Evolutionary conservation across 495 filamentous ascomycete genomes (phyloP).

Genomic region (Xanthoparmelia taractica): DNA sequence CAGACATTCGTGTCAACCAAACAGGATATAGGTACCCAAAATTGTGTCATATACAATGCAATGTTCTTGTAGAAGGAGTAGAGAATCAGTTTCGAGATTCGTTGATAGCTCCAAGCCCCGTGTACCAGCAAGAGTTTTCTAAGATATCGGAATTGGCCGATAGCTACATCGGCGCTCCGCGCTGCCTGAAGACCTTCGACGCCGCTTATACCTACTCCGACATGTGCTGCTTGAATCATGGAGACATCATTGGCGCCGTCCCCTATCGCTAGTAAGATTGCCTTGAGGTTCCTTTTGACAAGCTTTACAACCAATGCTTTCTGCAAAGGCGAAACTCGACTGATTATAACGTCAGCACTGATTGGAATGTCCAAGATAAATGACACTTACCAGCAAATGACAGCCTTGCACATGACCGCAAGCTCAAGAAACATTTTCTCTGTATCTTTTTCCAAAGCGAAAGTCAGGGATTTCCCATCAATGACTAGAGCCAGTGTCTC

Average conservation of each 20-base stretch:
- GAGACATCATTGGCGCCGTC: conserved; percentile 98
- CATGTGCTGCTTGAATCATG: conserved; percentile 99
- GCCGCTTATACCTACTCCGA: conserved; percentile 96
- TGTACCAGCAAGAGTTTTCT: conserved; percentile 94
- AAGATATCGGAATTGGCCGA: conserved; percentile 93
- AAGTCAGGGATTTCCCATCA: conserved; percentile 92
- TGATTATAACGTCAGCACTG: conserved; percentile 28
- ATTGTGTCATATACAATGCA: conserved; percentile 96
- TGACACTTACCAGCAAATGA: conserved; percentile 75
- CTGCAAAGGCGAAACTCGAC: conserved; percentile 95
- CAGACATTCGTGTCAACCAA: conserved; percentile 10
- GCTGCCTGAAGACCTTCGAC: conserved; percentile 98
- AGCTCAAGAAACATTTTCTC: conserved; percentile 92
- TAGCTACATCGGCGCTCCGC: conserved; percentile 89
- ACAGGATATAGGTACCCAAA: conserved; percentile 65
- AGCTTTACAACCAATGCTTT: conserved; percentile 98
- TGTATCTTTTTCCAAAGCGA: conserved; percentile 84
- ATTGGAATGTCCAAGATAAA: background rate
- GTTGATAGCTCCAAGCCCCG: conserved; percentile 95
- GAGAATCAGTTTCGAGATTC: conserved; percentile 89
- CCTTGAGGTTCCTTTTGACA: conserved; percentile 89
- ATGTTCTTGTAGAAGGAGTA: conserved; percentile 99
- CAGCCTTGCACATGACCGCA: conserved; percentile 93
- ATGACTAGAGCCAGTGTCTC: conserved; percentile 93
- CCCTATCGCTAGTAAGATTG: conserved; percentile 89